Evolutionary conservation across 257 asterid genomes (phyloP), one percentile per base, ranked within the genome.

Genomic region (Fraxinus cuspidata): DNA sequence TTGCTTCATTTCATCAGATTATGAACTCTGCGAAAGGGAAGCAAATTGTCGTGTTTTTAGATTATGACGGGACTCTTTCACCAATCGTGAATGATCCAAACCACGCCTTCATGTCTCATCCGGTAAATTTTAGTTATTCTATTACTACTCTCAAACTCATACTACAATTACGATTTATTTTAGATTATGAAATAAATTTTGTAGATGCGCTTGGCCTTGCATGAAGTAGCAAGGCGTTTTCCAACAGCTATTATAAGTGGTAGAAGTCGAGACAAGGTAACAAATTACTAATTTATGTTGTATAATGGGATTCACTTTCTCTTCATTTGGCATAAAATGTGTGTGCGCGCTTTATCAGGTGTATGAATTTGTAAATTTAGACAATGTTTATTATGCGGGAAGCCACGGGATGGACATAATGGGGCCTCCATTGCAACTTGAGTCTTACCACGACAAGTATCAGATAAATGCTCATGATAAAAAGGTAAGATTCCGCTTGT

Each of bases 381-480:
- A 92, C 75, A 91, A 92, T 75, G 85, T 94, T 27, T 90, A 85
- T 79, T 94, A 94, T 27, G 98, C 98, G 16, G 98, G 98, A 25
- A 92, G 97, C 88, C 98, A 94, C 78, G 98, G 98, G 4, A 88
- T 94, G 98, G 98, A 94, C 77, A 94, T 94, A 70, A 89, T 86
- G 89, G 97, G 96, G 27, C 98, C 98, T 29, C 83, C 84, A 1
- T 75, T 72, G 11, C 80, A 79, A 66, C 40, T 77, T 4, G 84
- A 70, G 29, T 88, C 91, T 32, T 89, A 90, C 72, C 88, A 86
- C 75, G 81, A 72, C 71, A 88, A 85, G 67, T 86, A 82, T 79
- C 91, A 84, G 74, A 88, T 79, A 16, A 85, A 82, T 74, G 53
- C 88, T 74, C 80, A 53, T 3, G 88, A 90, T 82, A 70, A 74